Evolutionary conservation across 179 eudicot species (phyloP), one percentile per base, ranked within the genome.

Genomic region (Heliamphora ciliata): DNA sequence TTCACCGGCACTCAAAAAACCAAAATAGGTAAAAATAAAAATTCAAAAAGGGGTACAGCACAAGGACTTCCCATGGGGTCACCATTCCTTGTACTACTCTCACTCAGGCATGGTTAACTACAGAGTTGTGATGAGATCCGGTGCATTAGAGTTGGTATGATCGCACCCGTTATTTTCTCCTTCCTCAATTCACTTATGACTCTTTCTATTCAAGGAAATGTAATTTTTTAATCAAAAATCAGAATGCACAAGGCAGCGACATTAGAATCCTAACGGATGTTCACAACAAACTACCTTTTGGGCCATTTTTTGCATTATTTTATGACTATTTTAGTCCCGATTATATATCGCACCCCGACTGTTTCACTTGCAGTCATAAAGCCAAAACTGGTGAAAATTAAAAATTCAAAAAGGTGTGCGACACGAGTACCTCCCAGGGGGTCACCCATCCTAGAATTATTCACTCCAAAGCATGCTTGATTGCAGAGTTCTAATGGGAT

Each of bases 91-190:
- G 85, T 86, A 84, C 85, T 84, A 82, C 83, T 83, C 90, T 86
- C 85, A 86, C 88, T 87, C 88, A 89, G 88, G 89, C 90, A 84
- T 87, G 86, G 87, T 88, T 88, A 84, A 86, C 89, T 86, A 48
- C 89, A 83, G 82, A 89, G 87, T 87, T 89, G 82, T 84, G 86
- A 86, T 31, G 40, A 1, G 40, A 31, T 31, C 40, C 40, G 40
- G 40, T 31, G 40, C 40, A 31, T 31, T 31, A 31, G 40, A 31
- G 40, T 1, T 31, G 40, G 40, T 31, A 31, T 31, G 40, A 31
- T 31, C 40, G 40, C 40, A 31, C 40, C 0, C 1, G 40, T 31
- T 31, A 31, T 31, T 31, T 31, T 31, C 40, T 31, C 40, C 40
- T 31, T 31, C 40, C 40, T 31, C 40, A 31, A 31, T 31, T 31